Evolutionary conservation across 257 asterid genomes (phyloP), one percentile per base, ranked within the genome.

Genomic region (Leptodermis oblonga): DNA sequence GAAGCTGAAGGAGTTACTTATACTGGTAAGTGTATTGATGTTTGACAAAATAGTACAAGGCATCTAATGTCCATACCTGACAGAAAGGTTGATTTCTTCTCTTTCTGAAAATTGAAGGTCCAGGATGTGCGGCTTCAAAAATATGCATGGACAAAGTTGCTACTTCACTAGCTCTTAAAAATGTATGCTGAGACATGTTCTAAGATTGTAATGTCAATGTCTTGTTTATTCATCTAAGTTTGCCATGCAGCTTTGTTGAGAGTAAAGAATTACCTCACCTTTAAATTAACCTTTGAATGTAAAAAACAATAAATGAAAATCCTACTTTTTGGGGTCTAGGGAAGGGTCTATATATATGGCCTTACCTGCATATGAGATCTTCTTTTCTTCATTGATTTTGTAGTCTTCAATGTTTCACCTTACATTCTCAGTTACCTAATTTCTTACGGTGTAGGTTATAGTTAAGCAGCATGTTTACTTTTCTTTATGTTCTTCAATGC

Each of bases 121-220:
- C 97, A 39, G 96, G 97, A 14, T 69, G 77, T 39, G 58, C 69
- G 56, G 91, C 97, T 76, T 90, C 97, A 61, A 78, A 78, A 83
- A 81, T 88, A 74, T 88, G 96, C 71, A 90, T 88, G 92, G 97
- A 90, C 78, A 90, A 90, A 84, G 91, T 90, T 74, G 90, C 92
- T 23, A 90, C 97, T n/a, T 90, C 97, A 37, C 81, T 78, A 62
- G 74, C 96, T 83, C 92, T 90, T 60, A 79, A 84, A 74, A 86
- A 86, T 79, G 97, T 90, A 88, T 28, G 90, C 72, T 52, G 23
- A 15, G 26, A n/a, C 36, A 49, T 22, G 3, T 39, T 67, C 62
- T n/a, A 30, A 26, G 39, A 11, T 31, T 48, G n/a, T 39, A 22
- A 20, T n/a, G 22, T 65, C 22, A 25, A 33, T 49, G 10, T 1